Evolutionary conservation across 75 land plant species (phyloP).

Genomic region (Cryptomeria japonica): DNA sequence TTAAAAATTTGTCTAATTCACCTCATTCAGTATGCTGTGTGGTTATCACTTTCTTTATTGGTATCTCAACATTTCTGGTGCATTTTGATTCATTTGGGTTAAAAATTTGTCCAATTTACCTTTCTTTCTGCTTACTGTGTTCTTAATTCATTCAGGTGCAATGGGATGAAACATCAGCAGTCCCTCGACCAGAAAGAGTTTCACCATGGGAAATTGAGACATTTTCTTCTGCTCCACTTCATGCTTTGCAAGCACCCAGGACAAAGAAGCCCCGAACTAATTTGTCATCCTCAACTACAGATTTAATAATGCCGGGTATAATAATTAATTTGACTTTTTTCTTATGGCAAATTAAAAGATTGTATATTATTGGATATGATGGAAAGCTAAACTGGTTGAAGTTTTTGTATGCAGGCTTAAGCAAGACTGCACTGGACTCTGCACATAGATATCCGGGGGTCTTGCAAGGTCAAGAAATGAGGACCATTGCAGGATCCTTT

Average conservation of each 20-base stretch:
- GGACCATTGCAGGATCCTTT: slow-evolving; percentile 4
- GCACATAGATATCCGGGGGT: slow-evolving; percentile 21
- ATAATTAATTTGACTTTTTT: background rate
- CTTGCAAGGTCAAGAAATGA: slow-evolving; percentile 57
- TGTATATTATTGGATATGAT: background rate
- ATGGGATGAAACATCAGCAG: slow-evolving; percentile 56
- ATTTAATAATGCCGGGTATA: slow-evolving; percentile 3
- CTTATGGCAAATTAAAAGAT: background rate
- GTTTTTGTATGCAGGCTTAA: slow-evolving; percentile 7
- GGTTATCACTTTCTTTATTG: background rate
- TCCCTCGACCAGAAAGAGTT: slow-evolving; percentile 50
- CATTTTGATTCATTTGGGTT: background rate
- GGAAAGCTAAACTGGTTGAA: background rate
- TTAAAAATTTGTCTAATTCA: background rate
- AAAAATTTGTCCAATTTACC: background rate
- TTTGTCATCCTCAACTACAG: slow-evolving; percentile 17
- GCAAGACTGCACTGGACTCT: slow-evolving; percentile 9
- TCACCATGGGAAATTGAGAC: slow-evolving; percentile 73
- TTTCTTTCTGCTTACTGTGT: background rate
- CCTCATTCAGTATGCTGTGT: no score
- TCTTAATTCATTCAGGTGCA: slow-evolving; percentile 40
- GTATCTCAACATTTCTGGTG: background rate
- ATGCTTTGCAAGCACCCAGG: slow-evolving; percentile 19
- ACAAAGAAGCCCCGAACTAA: slow-evolving; percentile 14
- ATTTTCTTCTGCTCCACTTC: slow-evolving; percentile 23